Percentiles rank a stretch among this genome's conserved stretches.
Evolutionary conservation across 1,139 yeast genomes (phyloP).

Genomic region (Fermentozyma sake): DNA sequence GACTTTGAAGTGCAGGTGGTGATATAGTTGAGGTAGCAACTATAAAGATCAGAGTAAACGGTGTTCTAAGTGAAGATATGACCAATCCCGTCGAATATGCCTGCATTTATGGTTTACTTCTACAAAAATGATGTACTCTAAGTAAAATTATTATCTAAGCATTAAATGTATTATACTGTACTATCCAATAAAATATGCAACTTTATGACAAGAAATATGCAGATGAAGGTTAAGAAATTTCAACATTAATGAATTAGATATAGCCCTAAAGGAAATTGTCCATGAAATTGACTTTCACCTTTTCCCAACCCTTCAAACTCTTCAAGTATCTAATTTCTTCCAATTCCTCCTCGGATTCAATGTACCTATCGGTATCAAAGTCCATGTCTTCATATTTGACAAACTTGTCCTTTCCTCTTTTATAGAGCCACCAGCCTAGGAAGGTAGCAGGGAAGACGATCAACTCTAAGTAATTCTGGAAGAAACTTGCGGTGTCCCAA

Average conservation of each 20-base stretch:
- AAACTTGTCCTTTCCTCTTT: slow-evolving; percentile 43
- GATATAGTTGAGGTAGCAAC: slow-evolving; percentile 6
- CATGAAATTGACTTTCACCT: slow-evolving; percentile 27
- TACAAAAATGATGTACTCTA: too few relatives aligned
- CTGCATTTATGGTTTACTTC: too few relatives aligned
- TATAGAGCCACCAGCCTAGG: slow-evolving; percentile 42
- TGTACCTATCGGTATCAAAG: slow-evolving; percentile 55
- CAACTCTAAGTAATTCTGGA: slow-evolving; percentile 35
- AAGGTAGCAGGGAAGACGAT: slow-evolving; percentile 35
- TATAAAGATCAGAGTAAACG: not conserved
- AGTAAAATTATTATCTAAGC: too few relatives aligned
- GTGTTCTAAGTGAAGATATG: not conserved
- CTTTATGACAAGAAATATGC: too few relatives aligned
- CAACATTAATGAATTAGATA: too few relatives aligned
- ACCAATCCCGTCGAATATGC: too few relatives aligned
- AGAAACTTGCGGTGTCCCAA: slow-evolving; percentile 28
- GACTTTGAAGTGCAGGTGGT: slow-evolving; percentile 58
- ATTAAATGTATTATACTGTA: too few relatives aligned
- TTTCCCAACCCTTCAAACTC: slow-evolving; percentile 44
- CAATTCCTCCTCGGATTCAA: slow-evolving; percentile 46
- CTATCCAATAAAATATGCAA: too few relatives aligned
- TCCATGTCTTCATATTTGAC: slow-evolving; percentile 54
- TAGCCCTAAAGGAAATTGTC: slow-evolving; percentile 22
- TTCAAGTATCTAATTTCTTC: slow-evolving; percentile 35
- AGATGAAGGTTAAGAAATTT: too few relatives aligned